Evolutionary conservation across 163 green algal genomes (phyloP), one percentile per base, ranked within the genome.

Genomic region (Trebouxiophyceae sp.): DNA sequence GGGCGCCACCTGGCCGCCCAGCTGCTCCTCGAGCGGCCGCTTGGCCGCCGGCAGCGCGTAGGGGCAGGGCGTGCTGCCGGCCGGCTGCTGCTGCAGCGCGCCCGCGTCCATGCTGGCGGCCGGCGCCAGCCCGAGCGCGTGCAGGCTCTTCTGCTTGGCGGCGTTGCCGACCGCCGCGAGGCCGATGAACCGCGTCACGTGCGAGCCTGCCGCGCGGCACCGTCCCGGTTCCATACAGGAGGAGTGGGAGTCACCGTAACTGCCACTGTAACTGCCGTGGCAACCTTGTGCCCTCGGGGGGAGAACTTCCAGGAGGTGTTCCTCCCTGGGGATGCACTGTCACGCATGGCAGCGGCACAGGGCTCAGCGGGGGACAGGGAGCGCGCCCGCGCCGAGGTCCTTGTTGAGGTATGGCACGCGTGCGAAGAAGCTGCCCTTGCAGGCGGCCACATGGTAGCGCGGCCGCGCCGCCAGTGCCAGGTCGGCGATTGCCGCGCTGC

Each of bases 161-260:
- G 63, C 32, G 57, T 82, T 84, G 56, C 72, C 59, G 54, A 90
- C 71, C 16, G 77, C 71, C 5, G 78, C 87, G 24, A 96, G 77
- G 0, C 65, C 77, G 8, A 95, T 76, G 77, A 96, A 96, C 46
- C 89, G 76, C 4, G 89, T 95, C 0, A 80, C 82, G 28, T 87
- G 77, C 5, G 73, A 46, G 8, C 64, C 64, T 63, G 55, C 34
- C n/a, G n/a, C n/a, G n/a, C n/a, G n/a, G n/a, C n/a, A n/a, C n/a
- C n/a, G n/a, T n/a, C n/a, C n/a, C n/a, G n/a, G n/a, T n/a, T n/a
- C n/a, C n/a, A n/a, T n/a, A n/a, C n/a, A n/a, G n/a, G n/a, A 54
- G 19, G 44, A 54, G 12, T n/a, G 19, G 44, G 19, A 19, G 44
- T 19, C 44, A 54, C 12, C 44, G 44, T n/a, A n/a, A n/a, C n/a